Conservation (phyloP, 495 filamentous ascomycete species). For the Tuber brumale region DNA sequence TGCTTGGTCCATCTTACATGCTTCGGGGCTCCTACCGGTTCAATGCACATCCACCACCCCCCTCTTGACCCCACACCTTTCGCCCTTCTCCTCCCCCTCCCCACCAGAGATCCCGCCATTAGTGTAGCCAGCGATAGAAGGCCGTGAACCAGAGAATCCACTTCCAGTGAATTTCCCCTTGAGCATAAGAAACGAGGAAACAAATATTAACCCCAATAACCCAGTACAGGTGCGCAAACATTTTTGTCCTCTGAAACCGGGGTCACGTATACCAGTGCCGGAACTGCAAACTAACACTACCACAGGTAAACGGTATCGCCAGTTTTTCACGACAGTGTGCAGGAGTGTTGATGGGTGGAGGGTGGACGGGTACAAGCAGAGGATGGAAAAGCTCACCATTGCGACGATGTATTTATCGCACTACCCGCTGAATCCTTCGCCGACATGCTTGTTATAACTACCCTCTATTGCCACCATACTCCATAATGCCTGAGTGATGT, state of each 20-base stretch:
- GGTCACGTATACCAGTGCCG: constrained; percentile 72
- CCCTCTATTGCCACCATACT: constrained; percentile 7
- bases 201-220: constrained; percentile 64
- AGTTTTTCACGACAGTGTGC: not conserved
- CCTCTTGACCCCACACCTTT: constrained; percentile 12
- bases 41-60: constrained; percentile 30
- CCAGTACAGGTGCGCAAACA: constrained; percentile 73
- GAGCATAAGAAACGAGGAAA: constrained; percentile 51
- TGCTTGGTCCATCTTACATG: constrained; percentile 67
- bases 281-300: constrained; percentile 79
- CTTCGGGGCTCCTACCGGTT: constrained; percentile 39
- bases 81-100: constrained; percentile 39
- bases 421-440: constrained; percentile 27
- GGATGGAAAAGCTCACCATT: constrained; percentile 36
- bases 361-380: not conserved
- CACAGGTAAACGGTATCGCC: constrained; percentile 18
- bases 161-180: not conserved
- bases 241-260: no score
- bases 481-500: no score
- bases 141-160: constrained; percentile 74
- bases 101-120: constrained; percentile 41
- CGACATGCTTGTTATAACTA: constrained; percentile 28
- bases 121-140: constrained; percentile 67
- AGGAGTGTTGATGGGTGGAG: not conserved
- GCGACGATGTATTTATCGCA: constrained; percentile 35